Percentiles rank a stretch among this genome's conserved stretches.
phyloP scores from a whole-genome alignment of 768 basidiomycete genomes.

The Phanerochaete carnosa region DNA sequence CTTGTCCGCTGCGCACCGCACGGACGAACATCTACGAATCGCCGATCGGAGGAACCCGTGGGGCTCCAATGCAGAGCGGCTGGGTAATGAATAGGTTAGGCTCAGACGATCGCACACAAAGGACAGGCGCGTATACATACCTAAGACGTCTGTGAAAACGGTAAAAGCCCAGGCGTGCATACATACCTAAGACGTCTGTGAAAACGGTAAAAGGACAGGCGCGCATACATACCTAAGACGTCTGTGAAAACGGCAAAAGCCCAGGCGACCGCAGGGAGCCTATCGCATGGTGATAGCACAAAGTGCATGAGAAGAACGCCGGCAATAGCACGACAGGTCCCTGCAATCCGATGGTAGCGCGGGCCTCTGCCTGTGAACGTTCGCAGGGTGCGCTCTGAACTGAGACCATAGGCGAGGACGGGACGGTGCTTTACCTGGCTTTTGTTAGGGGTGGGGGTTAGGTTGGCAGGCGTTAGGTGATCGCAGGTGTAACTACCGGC shows the following conservation, averaged over 20 bases:
- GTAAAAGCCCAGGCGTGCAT: neutral
- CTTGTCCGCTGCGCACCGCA: neutral
- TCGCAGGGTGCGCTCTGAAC: neutral
- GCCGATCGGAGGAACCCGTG: neutral
- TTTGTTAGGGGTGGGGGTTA: neutral
- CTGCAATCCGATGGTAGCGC: neutral
- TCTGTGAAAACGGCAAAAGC: neutral
- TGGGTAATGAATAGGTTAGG: neutral
- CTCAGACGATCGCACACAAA: neutral
- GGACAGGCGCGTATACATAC: neutral
- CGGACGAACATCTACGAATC: neutral
- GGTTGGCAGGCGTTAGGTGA: neutral
- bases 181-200: neutral
- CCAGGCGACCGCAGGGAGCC: neutral
- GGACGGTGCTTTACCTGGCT: neutral
- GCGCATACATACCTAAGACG: neutral
- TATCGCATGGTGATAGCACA: neutral
- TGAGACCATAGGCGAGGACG: neutral
- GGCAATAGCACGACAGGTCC: neutral
- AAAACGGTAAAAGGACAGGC: neutral
- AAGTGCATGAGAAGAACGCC: neutral
- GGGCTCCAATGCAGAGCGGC: neutral
- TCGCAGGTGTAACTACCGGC: neutral
- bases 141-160: neutral
- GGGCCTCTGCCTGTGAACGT: neutral